These are phyloP conservation scores for Clavaria fumosa DNA, from an alignment of 768 basidiomycete species.

Conservation along the genomic window DNA sequence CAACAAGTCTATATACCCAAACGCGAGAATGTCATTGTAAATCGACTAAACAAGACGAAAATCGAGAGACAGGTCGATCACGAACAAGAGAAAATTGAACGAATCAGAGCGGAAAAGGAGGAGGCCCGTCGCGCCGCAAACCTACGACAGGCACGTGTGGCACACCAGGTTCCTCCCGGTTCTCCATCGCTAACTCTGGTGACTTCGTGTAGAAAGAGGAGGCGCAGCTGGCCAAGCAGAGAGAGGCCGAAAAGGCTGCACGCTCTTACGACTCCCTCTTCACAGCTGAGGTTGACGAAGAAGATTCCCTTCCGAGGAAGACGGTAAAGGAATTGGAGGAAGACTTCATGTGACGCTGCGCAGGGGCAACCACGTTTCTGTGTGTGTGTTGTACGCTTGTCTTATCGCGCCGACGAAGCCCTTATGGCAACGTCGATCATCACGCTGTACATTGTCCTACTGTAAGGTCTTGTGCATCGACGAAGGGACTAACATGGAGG, in stretches of 20 bases:
- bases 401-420: not conserved
- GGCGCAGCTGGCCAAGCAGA: constrained; percentile 48
- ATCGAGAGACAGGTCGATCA: constrained; percentile 74
- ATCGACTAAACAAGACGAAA: constrained; percentile 90
- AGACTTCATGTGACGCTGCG: constrained; percentile 63
- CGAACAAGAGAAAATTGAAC: constrained; percentile 72
- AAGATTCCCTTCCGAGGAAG: constrained; percentile 30
- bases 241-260: constrained; percentile 80
- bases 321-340: constrained; percentile 70
- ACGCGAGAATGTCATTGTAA: constrained; percentile 81
- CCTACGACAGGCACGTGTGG: constrained; percentile 41
- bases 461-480: too few relatives aligned
- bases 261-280: constrained; percentile 78
- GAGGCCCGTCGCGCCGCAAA: constrained; percentile 50
- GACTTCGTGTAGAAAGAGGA: constrained; percentile 60
- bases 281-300: constrained; percentile 45
- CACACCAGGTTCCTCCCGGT: not conserved
- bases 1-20: constrained; percentile 56
- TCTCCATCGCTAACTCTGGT: not conserved
- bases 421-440: too few relatives aligned
- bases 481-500: too few relatives aligned
- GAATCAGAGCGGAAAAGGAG: constrained; percentile 69
- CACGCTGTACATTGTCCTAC: too few relatives aligned
- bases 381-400: not conserved
- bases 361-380: constrained; percentile 3